Percentiles rank a stretch among this genome's conserved stretches.
Evolutionary conservation across 2,329 filamentous ascomycete genomes (phyloP).

Genomic region (Acephala macrosclerotiorum): DNA sequence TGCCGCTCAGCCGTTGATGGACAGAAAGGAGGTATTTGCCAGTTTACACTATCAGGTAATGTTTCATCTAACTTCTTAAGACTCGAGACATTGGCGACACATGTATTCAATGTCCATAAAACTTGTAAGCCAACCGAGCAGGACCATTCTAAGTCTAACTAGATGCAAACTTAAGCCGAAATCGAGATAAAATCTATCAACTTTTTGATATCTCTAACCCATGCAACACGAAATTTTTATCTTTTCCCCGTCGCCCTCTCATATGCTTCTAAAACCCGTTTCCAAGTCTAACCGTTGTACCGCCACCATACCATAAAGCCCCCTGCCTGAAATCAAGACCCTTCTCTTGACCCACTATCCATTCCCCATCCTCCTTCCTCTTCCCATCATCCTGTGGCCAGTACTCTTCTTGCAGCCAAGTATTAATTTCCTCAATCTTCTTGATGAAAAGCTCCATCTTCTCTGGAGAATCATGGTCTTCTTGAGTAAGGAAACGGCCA

Average conservation of each 20-base stretch:
- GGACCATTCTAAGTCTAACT: too few species aligned
- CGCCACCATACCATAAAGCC: slow-evolving; percentile 86
- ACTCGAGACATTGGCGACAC: too few species aligned
- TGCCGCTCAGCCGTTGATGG: too few species aligned
- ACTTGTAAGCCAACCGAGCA: too few species aligned
- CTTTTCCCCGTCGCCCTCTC: neutral
- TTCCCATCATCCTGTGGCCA: slow-evolving; percentile 63
- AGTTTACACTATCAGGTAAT: too few species aligned
- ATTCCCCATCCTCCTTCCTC: slow-evolving; percentile 67
- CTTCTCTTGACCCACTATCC: slow-evolving; percentile 86
- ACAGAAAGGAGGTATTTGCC: too few species aligned
- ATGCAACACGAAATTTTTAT: neutral
- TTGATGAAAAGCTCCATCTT: slow-evolving; percentile 67
- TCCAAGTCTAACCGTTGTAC: slow-evolving; percentile 70
- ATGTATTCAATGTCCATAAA: too few species aligned
- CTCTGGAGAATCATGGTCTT: slow-evolving; percentile 64
- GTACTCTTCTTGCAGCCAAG: slow-evolving; percentile 72
- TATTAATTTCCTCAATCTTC: slow-evolving; percentile 79
- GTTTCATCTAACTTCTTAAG: too few species aligned
- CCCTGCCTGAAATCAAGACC: slow-evolving; percentile 81
- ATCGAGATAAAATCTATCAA: too few species aligned
- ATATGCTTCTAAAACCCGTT: slow-evolving; percentile 61
- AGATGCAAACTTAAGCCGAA: too few species aligned
- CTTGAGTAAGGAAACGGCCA: slow-evolving; percentile 75
- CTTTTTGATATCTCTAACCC: neutral